Evolutionary conservation across 2,329 filamentous ascomycete genomes (phyloP).

Genomic region (Penicillium sp.): DNA sequence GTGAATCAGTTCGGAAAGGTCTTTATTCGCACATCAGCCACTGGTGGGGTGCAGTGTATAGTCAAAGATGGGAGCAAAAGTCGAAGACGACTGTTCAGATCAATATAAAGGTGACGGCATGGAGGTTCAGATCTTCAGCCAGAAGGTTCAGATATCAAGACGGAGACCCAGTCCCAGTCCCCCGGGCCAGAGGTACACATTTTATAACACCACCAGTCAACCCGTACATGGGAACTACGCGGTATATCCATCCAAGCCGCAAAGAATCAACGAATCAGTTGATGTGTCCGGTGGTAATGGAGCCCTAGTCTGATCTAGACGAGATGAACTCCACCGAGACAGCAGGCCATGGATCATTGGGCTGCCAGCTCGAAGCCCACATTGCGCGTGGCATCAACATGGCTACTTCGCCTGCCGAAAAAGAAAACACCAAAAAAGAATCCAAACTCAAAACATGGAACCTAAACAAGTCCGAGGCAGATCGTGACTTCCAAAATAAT

Average conservation of each 20-base stretch:
- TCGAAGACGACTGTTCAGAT: not conserved
- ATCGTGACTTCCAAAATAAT: slow-evolving; percentile 3
- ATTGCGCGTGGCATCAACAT: slow-evolving; percentile 11
- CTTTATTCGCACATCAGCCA: not conserved
- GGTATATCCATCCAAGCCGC: not conserved
- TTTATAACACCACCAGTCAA: not conserved
- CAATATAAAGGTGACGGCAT: not conserved
- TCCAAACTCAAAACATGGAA: not conserved
- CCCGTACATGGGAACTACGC: not conserved
- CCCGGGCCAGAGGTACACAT: not conserved
- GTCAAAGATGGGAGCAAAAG: not conserved
- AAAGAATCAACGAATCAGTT: slow-evolving; percentile 2
- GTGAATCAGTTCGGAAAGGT: not conserved
- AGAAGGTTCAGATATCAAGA: not conserved
- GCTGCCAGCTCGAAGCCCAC: not conserved
- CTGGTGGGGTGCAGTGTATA: too few relatives aligned
- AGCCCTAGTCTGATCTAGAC: slow-evolving; percentile 12
- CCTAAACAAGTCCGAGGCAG: not conserved
- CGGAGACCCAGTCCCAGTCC: not conserved
- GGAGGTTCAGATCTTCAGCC: not conserved
- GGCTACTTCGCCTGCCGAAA: not conserved
- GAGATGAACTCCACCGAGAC: slow-evolving; percentile 7
- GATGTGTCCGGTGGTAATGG: slow-evolving; percentile 3
- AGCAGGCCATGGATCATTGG: slow-evolving; percentile 2
- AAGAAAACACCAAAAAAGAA: not conserved